Base-by-base conservation (phyloP, 129 eudicot genomes). In the Centella asiatica region DNA sequence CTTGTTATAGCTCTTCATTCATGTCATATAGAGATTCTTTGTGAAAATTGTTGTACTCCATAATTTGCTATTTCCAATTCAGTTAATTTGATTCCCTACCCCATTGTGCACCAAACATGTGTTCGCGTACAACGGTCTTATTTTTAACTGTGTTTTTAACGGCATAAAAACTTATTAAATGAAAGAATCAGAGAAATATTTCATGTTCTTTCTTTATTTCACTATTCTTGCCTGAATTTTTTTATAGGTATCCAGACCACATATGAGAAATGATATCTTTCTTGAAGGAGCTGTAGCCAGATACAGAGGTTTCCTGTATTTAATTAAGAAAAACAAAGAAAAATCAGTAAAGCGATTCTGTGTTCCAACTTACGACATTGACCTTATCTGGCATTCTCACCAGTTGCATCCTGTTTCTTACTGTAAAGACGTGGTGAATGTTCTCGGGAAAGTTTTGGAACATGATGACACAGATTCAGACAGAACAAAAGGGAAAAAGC, bases 321-420 rank as follows among this genome's bases (percentile, higher is more conserved):
- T 87, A 60, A 92, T 92, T 62, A 87, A 72, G 79, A 76, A 88
- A 85, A 92, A 92, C 78, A 80, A 60, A 67, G 95, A 92, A 73
- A 64, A 69, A 64, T 64, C 75, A 44, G 23, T 87, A 27, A 74
- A 52, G 57, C 76, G 95, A 64, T 92, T 92, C 70, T 84, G 92
- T 44, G 99, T 92, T 62, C 99, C 99, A 5, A 92, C 99, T 28
- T 92, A 92, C 54, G 99, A 92, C 65, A 74, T 92, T 74, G 99
- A 92, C 77, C 83, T 92, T 46, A 92, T 92, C 61, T 92, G 99
- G 99, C 99, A 92, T 77, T 72, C 99, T 65, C 99, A 92, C 72
- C 99, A 92, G 78, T 76, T 92, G 51, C 82, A 87, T 58, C 96
- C 99, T 59, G 83, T 60, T 61, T 76, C 86, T 54, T 92, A 92